Evolutionary conservation across 352 stramenopile species (phyloP), one percentile per base, ranked within the genome.

Genomic region (Globisporangium polare): DNA sequence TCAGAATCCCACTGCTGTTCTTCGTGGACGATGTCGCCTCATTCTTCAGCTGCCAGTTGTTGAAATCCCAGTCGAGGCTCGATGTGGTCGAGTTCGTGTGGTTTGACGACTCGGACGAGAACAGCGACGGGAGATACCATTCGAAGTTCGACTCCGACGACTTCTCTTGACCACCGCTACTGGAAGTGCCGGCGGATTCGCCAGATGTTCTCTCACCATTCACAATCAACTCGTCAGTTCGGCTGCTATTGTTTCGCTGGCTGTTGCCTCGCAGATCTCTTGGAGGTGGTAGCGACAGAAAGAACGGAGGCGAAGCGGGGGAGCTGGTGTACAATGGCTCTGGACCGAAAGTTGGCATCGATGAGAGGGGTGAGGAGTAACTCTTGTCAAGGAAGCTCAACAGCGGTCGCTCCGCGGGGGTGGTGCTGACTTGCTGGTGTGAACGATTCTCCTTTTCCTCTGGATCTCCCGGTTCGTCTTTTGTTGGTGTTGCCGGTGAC

Each of bases 41-140:
- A 13, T 54, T 65, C 47, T 66, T 61, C n/a, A 74, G 63, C 22
- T 71, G 62, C 53, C 75, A 91, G 41, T 83, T 70, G 50, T 88
- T 71, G 45, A 92, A 94, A 72, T 94, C 80, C 84, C 84, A 94
- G 50, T 94, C 84, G 24, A 92, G 69, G 8, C 75, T 76, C 52
- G 84, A 86, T 6, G 69, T 64, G 8, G 71, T 74, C 9, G 75
- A 86, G 49, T 73, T 72, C 1, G 70, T 80, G 37, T 80, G 82
- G 6, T 71, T 69, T 27, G 84, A 85, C 10, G 80, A 81, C 59
- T 89, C 79, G 17, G 85, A 85, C 0, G 80, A 88, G 51, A 94
- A 90, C 13, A 92, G 66, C 8, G 85, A 88, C 3, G 82, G 85
- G 18, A 94, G 60, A 27, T 87, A 88, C 83, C 83, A 92, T 39